Base-by-base conservation (phyloP, 495 filamentous ascomycete genomes). In the Xylaria telfairii region DNA sequence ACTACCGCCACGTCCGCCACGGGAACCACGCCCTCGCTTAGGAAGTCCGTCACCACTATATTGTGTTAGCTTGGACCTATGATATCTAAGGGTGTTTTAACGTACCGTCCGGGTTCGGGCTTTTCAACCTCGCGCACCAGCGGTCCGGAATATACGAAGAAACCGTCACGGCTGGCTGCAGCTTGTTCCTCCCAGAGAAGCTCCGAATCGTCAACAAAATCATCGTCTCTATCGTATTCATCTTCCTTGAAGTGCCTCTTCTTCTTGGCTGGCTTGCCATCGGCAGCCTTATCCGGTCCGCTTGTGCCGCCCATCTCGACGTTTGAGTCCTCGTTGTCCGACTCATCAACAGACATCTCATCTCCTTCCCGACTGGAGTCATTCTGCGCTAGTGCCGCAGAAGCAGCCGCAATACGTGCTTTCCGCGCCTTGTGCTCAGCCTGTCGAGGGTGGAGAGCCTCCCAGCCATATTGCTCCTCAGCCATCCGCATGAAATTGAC, bases 201-300 rank as follows among this genome's bases (percentile, higher is more conserved):
- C 76, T 99, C 96, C 17, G 93, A 95, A 80, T 99, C 96, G 77
- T 99, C 96, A 67, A 99, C 95, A 78, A 99, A 99, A 42, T 94
- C 95, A 76, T 99, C 96, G 65, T 96, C 93, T 72, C 93, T 93
- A 81, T 98, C 94, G 75, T 99, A 99, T 71, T 97, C 92, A 74
- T 99, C 96, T 71, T 95, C 91, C 82, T 96, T 97, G 86, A 90
- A 92, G 82, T 90, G 92, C 54, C 96, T 85, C 80, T 92, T 91
- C 79, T 88, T 88, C 64, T 85, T 82, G 32, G 83, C 83, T 44
- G 89, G 87, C 75, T 91, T 92, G 74, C 90, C 92, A 12, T 88
- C 87, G 17, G 85, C 80, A 3, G 84, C 83, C 57, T 83, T 86
- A 17, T 84, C 83, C 8, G 82, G 80, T 51, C 85, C 91, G 72